Conservation (phyloP, 2,329 filamentous ascomycete genomes). For the Trichoderma aggressivum region DNA sequence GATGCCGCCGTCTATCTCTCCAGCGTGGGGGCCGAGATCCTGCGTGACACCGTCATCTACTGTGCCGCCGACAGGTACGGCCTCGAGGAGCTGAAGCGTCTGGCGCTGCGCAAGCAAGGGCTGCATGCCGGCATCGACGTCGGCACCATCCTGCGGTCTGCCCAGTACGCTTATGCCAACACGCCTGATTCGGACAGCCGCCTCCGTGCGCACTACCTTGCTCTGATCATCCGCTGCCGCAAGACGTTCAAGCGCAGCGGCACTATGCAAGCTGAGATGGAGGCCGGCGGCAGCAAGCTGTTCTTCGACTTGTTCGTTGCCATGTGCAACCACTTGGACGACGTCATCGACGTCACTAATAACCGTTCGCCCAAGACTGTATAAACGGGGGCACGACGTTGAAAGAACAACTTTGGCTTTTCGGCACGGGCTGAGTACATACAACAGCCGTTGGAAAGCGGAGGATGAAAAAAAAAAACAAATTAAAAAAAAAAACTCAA, state of each 20-base stretch:
- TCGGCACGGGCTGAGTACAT: conserved; percentile 25
- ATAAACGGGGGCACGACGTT: conserved; percentile 35
- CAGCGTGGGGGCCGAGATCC: conserved; percentile 69
- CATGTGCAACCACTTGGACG: conserved; percentile 97
- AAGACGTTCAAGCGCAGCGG: conserved; percentile 97
- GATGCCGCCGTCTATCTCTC: conserved; percentile 65
- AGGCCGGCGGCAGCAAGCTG: conserved; percentile 81
- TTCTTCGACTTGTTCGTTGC: conserved; percentile 99
- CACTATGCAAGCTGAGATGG: conserved; percentile 99
- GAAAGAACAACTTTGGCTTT: conserved; percentile 17
- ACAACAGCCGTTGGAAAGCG: conserved; percentile 21
- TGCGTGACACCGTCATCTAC: conserved; percentile 92
- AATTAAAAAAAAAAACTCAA: conserved; percentile 26
- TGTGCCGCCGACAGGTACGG: conserved; percentile 88
- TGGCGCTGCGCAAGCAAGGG: conserved; percentile 91
- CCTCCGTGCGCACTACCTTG: conserved; percentile 94
- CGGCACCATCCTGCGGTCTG: conserved; percentile 84
- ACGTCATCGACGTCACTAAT: conserved; percentile 83
- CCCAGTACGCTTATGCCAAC: conserved; percentile 92
- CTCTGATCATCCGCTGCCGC: conserved; percentile 94
- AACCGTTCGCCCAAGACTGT: conserved; percentile 57
- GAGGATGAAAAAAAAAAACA: conserved; percentile 14
- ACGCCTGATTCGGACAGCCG: conserved; percentile 89
- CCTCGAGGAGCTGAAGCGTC: conserved; percentile 85
- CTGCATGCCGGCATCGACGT: conserved; percentile 90